Evolutionary conservation across 768 basidiomycete species (phyloP), one percentile per base, ranked within the genome.

Genomic region (Albatrellus ellisii): DNA sequence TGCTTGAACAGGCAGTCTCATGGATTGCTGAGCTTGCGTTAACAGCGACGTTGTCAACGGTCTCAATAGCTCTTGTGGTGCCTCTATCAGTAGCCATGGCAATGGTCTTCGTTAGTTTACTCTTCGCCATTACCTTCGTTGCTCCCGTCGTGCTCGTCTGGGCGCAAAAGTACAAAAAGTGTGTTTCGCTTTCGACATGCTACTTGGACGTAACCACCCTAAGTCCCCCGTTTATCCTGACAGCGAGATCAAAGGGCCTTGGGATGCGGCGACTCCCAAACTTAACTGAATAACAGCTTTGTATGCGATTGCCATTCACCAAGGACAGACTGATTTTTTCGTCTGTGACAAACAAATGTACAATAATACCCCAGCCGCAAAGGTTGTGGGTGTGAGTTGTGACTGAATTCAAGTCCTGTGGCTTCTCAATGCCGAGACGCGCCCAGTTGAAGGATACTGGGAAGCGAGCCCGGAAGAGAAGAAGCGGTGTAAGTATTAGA

Each of bases 131-230:
- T 17, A 79, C 77, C 8, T 78, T 90, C 55, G 55, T 78, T 33
- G 84, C 81, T 8, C 87, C 88, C 10, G 79, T 63, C 17, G 62
- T 82, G 31, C 62, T 88, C 33, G 69, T 90, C 43, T 88, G 86
- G 83, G 87, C 85, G 3, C 85, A 90, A 61, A 70, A 70, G 58
- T 87, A 75, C 64, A 91, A 91, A 66, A 89, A 91, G 85, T 77
- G 54, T 28, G 79, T 68, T n/a, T n/a, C 26, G 7, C 20, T 4
- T 22, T 21, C 22, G 28, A 14, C 32, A 45, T 36, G 41, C 41
- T 25, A 41, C 50, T 50, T 43, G 45, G 45, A 31, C 37, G 39
- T 42, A 18, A 37, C 20, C 20, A 25, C 42, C 29, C 17, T 46
- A 31, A 47, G 42, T 48, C 45, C 29, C 44, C 40, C 33, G 38